Conservation (phyloP, 1,139 yeast genomes). For the Pichia sp. region DNA sequence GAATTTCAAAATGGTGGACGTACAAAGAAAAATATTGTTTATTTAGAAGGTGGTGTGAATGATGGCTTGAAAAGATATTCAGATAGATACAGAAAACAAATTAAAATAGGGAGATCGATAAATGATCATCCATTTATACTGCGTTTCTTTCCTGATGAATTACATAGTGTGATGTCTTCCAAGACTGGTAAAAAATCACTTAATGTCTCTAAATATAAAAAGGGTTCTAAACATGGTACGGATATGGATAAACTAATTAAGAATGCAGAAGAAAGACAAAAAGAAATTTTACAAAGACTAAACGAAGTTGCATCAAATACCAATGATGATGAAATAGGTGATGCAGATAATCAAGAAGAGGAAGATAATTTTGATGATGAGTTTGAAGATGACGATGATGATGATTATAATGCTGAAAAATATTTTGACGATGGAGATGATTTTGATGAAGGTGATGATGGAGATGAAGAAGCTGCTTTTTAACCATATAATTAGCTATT, state of each 20-base stretch:
- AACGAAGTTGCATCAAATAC: slow-evolving; percentile 49
- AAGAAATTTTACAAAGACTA: slow-evolving; percentile 50
- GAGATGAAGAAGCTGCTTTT: slow-evolving; percentile 63
- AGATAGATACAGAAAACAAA: slow-evolving; percentile 65
- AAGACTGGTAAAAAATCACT: slow-evolving; percentile 39
- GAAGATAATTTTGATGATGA: slow-evolving; percentile 72
- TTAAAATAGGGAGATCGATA: slow-evolving; percentile 69
- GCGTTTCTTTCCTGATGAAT: slow-evolving; percentile 73
- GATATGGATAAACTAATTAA: slow-evolving; percentile 33
- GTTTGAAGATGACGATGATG: slow-evolving; percentile 72
- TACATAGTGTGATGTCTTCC: slow-evolving; percentile 56
- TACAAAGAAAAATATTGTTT: slow-evolving; percentile 12
- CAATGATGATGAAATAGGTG: slow-evolving; percentile 32
- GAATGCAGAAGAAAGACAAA: slow-evolving; percentile 33
- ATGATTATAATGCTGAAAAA: slow-evolving; percentile 73
- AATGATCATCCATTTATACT: slow-evolving; percentile 77
- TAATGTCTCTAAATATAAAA: slow-evolving; percentile 43
- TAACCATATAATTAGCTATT: slow-evolving; percentile 27
- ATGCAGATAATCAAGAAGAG: slow-evolving; percentile 53
- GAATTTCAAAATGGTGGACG: slow-evolving; percentile 4
- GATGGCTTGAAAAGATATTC: slow-evolving; percentile 70
- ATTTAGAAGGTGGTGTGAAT: slow-evolving; percentile 37
- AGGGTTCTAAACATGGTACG: slow-evolving; percentile 33
- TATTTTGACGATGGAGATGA: slow-evolving; percentile 55
- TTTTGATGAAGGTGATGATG: slow-evolving; percentile 48